Base-by-base conservation (phyloP, 441 rosid genomes). In the Jatropha multifida region DNA sequence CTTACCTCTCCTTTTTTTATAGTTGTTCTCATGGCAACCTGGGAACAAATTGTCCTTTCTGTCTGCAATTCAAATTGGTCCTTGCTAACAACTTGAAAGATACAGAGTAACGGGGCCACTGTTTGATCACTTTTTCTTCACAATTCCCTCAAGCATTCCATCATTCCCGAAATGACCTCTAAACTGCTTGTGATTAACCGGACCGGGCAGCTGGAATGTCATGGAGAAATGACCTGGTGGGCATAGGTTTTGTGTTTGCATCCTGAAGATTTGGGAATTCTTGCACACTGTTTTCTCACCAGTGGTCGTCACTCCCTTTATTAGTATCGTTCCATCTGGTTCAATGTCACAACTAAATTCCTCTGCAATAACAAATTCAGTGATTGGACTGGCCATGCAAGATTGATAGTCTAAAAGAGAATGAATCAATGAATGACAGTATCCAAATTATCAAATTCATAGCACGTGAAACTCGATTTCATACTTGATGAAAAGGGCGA, bases 211-310 rank as follows among this genome's bases (percentile, higher is more conserved):
- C 79, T 82, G 83, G 76, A 91, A 90, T 13, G 87, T 74, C 75
- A 91, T 69, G 0, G 97, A 82, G 83, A 92, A 94, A 59, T 75
- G 88, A 37, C 97, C 98, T 0, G 94, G 88, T 2, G 94, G 94
- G 79, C 88, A 76, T 6, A 91, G 81, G 70, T 94, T 92, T 70
- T 86, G 95, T 0, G 95, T 78, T 63, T 76, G 83, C 97, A 92
- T 92, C 81, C 78, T 83, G 58, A 94, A 94, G 73, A 88, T 71
- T 78, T 80, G 90, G 61, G 85, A 85, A 80, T 86, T 3, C 85
- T 78, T 90, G 82, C 88, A 85, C 7, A 94, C 87, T 1, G 81
- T 84, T 74, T 77, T 81, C 81, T 94, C 97, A 15, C 98, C 98
- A 0, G 97, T 90, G 2, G 88, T 89, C 17, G 92, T 87, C 27